Evolutionary conservation across 2,329 filamentous ascomycete species (phyloP).

Genomic region (Aspergillus fumigatiaffinis): DNA sequence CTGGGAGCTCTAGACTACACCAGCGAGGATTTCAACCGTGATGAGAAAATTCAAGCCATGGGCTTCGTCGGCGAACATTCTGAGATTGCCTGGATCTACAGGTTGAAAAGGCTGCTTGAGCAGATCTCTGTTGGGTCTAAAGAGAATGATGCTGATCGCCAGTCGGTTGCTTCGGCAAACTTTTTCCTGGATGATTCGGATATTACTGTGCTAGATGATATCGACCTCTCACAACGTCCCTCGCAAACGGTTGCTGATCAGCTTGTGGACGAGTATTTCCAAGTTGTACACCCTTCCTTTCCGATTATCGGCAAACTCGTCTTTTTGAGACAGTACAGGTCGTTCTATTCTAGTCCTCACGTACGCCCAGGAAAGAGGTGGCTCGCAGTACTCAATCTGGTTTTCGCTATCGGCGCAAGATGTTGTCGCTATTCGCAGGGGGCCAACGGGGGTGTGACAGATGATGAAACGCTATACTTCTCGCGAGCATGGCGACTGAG

Average conservation of each 20-base stretch:
- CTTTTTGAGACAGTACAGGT: constrained; percentile 38
- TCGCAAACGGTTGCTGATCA: constrained; percentile 34
- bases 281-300: constrained; percentile 38
- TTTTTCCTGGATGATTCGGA: constrained; percentile 41
- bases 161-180: constrained; percentile 31
- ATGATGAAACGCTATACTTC: constrained; percentile 41
- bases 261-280: constrained; percentile 39
- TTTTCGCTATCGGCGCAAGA: constrained; percentile 42
- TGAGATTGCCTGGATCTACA: constrained; percentile 43
- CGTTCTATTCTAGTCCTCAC: constrained; percentile 29
- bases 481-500: constrained; percentile 40
- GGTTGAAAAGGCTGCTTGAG: constrained; percentile 36
- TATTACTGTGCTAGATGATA: constrained; percentile 29
- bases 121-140: constrained; percentile 14
- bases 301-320: constrained; percentile 39
- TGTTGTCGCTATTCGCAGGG: constrained; percentile 30
- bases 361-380: constrained; percentile 36
- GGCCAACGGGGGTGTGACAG: constrained; percentile 21
- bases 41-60: constrained; percentile 34
- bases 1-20: constrained; percentile 37
- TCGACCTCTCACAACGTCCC: constrained; percentile 37
- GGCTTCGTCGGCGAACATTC: constrained; percentile 45
- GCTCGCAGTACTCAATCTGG: constrained; percentile 42
- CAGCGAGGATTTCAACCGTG: constrained; percentile 42
- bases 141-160: constrained; percentile 16